Evolutionary conservation across 2,329 filamentous ascomycete species (phyloP), one percentile per base, ranked within the genome.

Genomic region (Penicillium sp.): DNA sequence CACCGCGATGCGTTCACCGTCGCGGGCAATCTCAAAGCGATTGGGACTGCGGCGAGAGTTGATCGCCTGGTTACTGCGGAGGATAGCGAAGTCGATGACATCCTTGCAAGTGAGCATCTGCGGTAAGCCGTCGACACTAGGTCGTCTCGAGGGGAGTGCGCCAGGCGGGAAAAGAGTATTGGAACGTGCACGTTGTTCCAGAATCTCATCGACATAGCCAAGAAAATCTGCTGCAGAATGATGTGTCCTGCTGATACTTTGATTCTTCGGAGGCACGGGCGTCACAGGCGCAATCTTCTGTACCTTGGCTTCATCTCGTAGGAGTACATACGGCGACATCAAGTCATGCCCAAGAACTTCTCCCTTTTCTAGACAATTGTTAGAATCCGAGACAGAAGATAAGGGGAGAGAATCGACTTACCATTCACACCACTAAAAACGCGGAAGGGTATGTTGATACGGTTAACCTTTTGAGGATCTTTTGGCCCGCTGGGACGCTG

Each of bases 281-380:
- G 55, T 57, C 41, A 46, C 57, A 12, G 59, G 59, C 30, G 77
- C 76, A 37, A 81, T 59, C 36, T 74, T 76, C 56, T 78, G 79
- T 27, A 87, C 81, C 46, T 80, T 79, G 2, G 93, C 92, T 67
- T 88, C 82, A 62, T 97, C 92, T 48, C 84, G 85, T 37, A 97
- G 78, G 45, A 97, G 77, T 27, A 97, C 88, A 64, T 97, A 95
- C 0, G 93, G 93, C 33, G 84, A 87, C 86, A 96, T 95, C 12
- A 99, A 76, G 68, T 99, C 92, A 68, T 99, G 92, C 1, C 90
- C 89, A 12, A 96, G 79, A 29, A 95, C 86, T 62, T 95, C 89
- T 56, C 92, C 92, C 59, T 89, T 81, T 52, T 68, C 77, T 81
- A 43, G 13, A 9, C 36, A 33, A 22, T 40, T 11, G 48, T 71